Evolutionary conservation across 2,329 filamentous ascomycete genomes (phyloP).

Genomic region (Xylaria sp.): DNA sequence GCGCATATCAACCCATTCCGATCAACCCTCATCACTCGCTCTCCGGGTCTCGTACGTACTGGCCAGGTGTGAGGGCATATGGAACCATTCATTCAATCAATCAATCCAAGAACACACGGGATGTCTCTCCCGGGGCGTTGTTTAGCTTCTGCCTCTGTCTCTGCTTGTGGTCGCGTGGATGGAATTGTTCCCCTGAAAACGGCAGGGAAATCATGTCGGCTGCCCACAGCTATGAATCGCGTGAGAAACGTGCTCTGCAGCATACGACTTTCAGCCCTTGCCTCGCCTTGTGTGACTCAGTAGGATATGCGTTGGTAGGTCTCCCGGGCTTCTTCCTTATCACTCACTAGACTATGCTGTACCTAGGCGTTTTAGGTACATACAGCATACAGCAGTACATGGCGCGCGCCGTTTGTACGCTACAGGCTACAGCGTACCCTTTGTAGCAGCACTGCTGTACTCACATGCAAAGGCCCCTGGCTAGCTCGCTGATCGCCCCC

Average conservation of each 20-base stretch:
- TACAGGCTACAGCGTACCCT: slow-evolving; percentile 14
- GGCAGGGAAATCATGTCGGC: slow-evolving; percentile 1
- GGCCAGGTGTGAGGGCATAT: background rate
- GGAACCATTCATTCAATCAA: slow-evolving; percentile 15
- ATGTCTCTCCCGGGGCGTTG: slow-evolving; percentile 8
- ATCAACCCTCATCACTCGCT: slow-evolving; percentile 17
- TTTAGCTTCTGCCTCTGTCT: slow-evolving; percentile 17
- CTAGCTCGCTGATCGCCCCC: slow-evolving; percentile 41
- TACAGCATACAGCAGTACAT: background rate
- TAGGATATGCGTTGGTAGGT: background rate
- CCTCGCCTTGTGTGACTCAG: slow-evolving; percentile 27
- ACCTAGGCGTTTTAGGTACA: background rate
- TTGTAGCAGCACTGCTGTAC: background rate
- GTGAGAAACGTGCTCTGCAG: background rate
- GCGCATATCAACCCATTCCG: slow-evolving; percentile 41
- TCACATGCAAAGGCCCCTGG: slow-evolving; percentile 9
- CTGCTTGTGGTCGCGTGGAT: slow-evolving; percentile 2
- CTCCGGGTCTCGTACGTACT: background rate
- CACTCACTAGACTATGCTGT: background rate
- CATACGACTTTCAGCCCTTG: slow-evolving; percentile 9
- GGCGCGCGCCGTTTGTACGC: background rate
- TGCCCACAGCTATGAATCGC: background rate
- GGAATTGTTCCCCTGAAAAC: background rate
- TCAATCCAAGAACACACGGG: slow-evolving; percentile 12
- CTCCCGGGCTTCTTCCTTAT: slow-evolving; percentile 5